These are phyloP conservation scores for Alternaria postmessia DNA, from an alignment of 2,329 filamentous ascomycete genomes.

Conservation along the genomic window DNA sequence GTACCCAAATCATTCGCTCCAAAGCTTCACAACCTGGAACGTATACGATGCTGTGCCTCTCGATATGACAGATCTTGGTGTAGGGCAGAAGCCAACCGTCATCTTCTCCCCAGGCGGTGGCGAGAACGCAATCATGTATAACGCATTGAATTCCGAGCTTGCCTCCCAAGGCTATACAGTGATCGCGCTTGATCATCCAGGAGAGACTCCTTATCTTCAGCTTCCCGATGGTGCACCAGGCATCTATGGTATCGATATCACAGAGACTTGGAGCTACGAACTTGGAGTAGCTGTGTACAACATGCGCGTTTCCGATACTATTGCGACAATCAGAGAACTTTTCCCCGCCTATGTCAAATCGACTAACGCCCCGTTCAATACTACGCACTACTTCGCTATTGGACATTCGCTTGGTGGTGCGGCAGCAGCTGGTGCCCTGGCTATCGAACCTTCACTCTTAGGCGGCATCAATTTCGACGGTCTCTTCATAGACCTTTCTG, in stretches of 20 bases:
- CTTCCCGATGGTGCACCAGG: conserved; percentile 11
- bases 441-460: neutral
- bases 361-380: conserved; percentile 15
- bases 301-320: conserved; percentile 6
- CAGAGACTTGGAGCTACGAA: neutral
- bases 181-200: conserved; percentile 25
- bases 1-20: conserved; percentile 7
- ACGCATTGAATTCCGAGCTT: conserved; percentile 14
- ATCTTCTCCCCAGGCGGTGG: conserved; percentile 24
- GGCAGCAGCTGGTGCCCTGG: conserved; percentile 3
- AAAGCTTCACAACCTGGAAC: conserved; percentile 13
- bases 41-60: conserved; percentile 17
- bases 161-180: conserved; percentile 22
- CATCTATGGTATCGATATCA: conserved; percentile 12
- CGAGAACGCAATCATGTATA: conserved; percentile 11
- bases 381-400: conserved; percentile 7
- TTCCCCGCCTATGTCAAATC: conserved; percentile 10
- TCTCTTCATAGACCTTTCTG: conserved; percentile 20
- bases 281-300: conserved; percentile 4
- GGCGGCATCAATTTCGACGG: conserved; percentile 13
- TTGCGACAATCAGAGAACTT: conserved; percentile 1
- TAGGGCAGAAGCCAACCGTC: conserved; percentile 17
- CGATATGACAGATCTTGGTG: neutral
- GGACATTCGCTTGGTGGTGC: conserved; percentile 26
- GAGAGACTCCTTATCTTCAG: conserved; percentile 22